Conservation (phyloP, 2,329 filamentous ascomycete species). For the Microsporum ferrugineum region DNA sequence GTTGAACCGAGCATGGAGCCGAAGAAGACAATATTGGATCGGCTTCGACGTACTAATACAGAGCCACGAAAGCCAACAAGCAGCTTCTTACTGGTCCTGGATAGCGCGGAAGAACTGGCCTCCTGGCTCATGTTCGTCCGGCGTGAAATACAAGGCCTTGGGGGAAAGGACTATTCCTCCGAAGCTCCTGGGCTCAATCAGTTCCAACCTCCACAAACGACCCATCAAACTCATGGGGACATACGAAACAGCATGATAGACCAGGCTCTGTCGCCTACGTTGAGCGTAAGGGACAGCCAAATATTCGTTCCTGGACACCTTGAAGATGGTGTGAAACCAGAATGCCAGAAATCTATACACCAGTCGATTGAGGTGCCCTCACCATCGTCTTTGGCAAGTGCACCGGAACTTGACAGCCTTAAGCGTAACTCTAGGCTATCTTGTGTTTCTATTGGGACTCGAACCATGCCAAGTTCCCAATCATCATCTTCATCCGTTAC, state of each 20-base stretch:
- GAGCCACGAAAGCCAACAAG: constrained; percentile 24
- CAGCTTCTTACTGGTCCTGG: constrained; percentile 35
- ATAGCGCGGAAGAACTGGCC: constrained; percentile 34
- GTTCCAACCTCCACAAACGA: constrained; percentile 2
- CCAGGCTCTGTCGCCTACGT: not conserved
- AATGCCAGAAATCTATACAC: constrained; percentile 15
- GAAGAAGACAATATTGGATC: constrained; percentile 29
- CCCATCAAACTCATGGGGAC: not conserved
- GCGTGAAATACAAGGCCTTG: constrained; percentile 36
- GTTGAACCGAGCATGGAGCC: constrained; percentile 21
- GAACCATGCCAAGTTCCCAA: constrained; percentile 19
- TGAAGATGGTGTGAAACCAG: constrained; percentile 9
- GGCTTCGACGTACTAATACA: constrained; percentile 27
- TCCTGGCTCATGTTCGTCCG: constrained; percentile 36
- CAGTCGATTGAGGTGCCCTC: constrained; percentile 16
- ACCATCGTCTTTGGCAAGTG: constrained; percentile 15
- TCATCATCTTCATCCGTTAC: constrained; percentile 19
- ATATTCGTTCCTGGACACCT: not conserved
- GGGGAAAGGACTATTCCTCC: constrained; percentile 34
- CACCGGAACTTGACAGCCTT: constrained; percentile 16
- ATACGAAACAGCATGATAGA: not conserved
- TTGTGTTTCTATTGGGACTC: constrained; percentile 16
- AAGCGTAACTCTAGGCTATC: constrained; percentile 17
- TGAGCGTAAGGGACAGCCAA: not conserved
- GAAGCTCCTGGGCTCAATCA: constrained; percentile 20